Evolutionary conservation across 179 eudicot species (phyloP), one percentile per base, ranked within the genome.

Genomic region (Carnegiea gigantea): DNA sequence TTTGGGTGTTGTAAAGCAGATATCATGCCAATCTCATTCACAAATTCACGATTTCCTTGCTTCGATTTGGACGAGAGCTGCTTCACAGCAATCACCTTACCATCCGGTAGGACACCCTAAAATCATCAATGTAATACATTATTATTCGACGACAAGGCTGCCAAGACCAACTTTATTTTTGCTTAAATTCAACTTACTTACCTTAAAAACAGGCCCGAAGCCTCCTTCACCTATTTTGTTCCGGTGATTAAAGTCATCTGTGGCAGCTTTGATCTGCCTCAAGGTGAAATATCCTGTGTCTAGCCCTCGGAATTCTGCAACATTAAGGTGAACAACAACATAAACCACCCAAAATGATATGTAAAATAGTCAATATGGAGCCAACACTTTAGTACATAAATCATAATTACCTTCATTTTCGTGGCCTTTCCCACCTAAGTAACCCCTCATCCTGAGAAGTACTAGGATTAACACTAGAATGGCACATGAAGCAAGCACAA

Each of bases 41-140:
- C 88, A 83, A 91, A 91, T 79, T 91, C 93, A n/a, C 88, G 90
- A 49, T 85, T 88, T 57, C 93, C 93, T 85, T 91, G 93, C 78
- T 84, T 91, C 13, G 93, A 91, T 84, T 88, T 91, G 38, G 91
- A 68, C 3, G 93, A 90, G 5, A 90, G 90, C 83, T 89, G 90
- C 87, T 90, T 89, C 82, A 90, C 93, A 20, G 93, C 93, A 67
- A 90, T 87, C 67, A 87, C 59, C 30, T 89, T 85, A 65, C 93
- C 91, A 81, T 90, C 91, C 20, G 88, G 76, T 79, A 90, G 74
- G 9, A 80, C 65, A 79, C 93, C 93, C 93, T 90, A 48, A 43
- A n/a, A 21, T 24, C 77, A 36, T 6, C n/a, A 70, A 4, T 70
- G 13, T 14, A 23, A 70, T 15, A 70, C 10, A 17, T 70, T 12